phyloP scores from a whole-genome alignment of 768 basidiomycete genomes.

The Amanita molliuscula region DNA sequence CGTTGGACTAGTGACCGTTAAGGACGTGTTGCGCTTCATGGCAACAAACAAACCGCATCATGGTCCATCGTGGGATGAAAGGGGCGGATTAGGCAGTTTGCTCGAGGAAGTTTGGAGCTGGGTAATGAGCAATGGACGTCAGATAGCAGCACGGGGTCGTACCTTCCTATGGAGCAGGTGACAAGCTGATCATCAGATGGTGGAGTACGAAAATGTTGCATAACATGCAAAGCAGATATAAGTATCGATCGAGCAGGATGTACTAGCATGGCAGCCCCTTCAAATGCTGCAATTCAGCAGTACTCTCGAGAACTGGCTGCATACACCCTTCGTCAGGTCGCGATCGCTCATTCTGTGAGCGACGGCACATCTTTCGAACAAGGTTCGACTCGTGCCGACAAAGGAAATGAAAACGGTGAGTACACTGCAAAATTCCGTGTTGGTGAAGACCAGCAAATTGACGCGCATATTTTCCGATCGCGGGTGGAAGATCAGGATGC shows the following conservation, averaged over 20 bases:
- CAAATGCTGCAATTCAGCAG: constrained; percentile 20
- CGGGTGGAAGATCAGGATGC: background rate
- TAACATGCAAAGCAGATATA: background rate
- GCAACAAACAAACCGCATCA: constrained; percentile 43
- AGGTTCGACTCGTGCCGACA: background rate
- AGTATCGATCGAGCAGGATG: background rate
- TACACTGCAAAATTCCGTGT: background rate
- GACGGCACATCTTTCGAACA: background rate
- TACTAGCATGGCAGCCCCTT: constrained; percentile 6
- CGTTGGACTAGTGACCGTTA: constrained; percentile 85
- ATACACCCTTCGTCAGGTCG: constrained; percentile 38
- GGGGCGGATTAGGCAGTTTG: constrained; percentile 54
- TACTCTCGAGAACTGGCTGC: constrained; percentile 39
- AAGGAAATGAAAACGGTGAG: background rate
- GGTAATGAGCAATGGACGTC: constrained; percentile 27
- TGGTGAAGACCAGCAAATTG: background rate
- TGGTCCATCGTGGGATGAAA: constrained; percentile 48
- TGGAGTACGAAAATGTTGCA: background rate
- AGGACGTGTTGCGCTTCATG: constrained; percentile 89
- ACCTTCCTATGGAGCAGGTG: constrained; percentile 23
- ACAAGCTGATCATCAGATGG: background rate
- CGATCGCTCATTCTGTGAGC: constrained; percentile 18
- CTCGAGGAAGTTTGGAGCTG: constrained; percentile 55
- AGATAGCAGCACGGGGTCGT: constrained; percentile 26
- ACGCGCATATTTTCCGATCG: background rate